phyloP scores from a whole-genome alignment of 306 rosid species.

The Morella rubra region DNA sequence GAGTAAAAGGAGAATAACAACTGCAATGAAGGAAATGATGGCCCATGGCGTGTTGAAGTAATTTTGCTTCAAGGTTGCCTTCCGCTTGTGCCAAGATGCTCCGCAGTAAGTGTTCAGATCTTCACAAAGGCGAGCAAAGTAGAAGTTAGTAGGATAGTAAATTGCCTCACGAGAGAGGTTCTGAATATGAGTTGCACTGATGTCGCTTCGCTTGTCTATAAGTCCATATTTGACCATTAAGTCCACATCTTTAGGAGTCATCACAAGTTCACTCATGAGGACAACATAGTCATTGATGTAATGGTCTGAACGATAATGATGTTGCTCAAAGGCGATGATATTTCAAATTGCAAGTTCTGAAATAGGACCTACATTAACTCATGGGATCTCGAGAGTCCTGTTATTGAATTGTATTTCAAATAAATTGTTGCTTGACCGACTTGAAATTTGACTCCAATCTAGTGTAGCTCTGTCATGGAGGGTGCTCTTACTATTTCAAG shows the following conservation, averaged over 20 bases:
- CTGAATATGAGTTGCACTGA: conserved; percentile 11
- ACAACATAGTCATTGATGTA: conserved; percentile 21
- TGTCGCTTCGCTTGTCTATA: conserved; percentile 21
- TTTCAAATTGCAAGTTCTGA: conserved; percentile 25
- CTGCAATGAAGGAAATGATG: too few species aligned
- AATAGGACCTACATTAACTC: background rate
- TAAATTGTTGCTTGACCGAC: conserved; percentile 7
- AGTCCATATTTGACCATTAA: conserved; percentile 31
- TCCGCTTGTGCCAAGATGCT: too few species aligned
- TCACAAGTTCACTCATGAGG: conserved; percentile 22
- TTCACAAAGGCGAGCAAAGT: conserved; percentile 18
- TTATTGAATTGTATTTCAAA: conserved; percentile 18
- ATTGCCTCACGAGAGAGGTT: background rate
- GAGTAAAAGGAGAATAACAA: too few species aligned
- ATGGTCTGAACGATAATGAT: conserved; percentile 1
- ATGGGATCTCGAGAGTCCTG: conserved; percentile 35
- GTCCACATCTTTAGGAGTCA: conserved; percentile 24
- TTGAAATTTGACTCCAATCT: conserved; percentile 30
- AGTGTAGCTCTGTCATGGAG: conserved; percentile 23
- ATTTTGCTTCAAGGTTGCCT: too few species aligned
- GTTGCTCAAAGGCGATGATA: conserved; percentile 38
- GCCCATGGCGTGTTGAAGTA: too few species aligned
- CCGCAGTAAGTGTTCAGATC: conserved; percentile 5
- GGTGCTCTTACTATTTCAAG: conserved; percentile 9
- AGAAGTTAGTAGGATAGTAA: background rate